Conservation (phyloP, 2,329 filamentous ascomycete genomes). For the Cordyceps militaris region DNA sequence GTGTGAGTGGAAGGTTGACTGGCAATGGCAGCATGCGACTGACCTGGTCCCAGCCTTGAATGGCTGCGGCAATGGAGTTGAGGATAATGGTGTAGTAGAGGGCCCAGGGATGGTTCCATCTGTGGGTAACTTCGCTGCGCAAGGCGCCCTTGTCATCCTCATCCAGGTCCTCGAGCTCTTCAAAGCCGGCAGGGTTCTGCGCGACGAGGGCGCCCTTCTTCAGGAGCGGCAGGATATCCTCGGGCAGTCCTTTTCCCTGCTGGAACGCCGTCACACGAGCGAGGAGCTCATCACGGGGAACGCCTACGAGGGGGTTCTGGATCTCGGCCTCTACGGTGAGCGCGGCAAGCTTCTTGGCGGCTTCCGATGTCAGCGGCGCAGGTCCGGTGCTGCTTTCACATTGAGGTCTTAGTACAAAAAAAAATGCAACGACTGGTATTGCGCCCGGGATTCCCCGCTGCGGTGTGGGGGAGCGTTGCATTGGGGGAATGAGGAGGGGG, state of each 20-base stretch:
- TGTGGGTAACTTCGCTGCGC: slow-evolving; percentile 56
- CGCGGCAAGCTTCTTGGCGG: slow-evolving; percentile 12
- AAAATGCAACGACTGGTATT: background rate
- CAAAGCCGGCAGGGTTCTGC: slow-evolving; percentile 54
- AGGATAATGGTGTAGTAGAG: slow-evolving; percentile 60
- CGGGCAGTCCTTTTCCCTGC: slow-evolving; percentile 35
- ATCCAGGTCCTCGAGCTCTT: slow-evolving; percentile 47
- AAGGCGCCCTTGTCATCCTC: slow-evolving; percentile 48
- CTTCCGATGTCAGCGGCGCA: background rate
- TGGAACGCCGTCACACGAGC: slow-evolving; percentile 49
- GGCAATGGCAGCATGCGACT: slow-evolving; percentile 48
- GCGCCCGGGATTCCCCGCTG: no score
- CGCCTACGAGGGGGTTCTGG: slow-evolving; percentile 42
- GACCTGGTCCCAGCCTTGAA: slow-evolving; percentile 61
- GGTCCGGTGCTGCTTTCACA: background rate
- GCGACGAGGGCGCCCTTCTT: slow-evolving; percentile 67
- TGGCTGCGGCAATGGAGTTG: slow-evolving; percentile 46
- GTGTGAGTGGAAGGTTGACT: background rate
- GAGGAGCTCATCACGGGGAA: slow-evolving; percentile 45
- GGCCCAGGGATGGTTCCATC: slow-evolving; percentile 56
- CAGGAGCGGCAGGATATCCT: slow-evolving; percentile 36
- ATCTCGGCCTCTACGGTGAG: slow-evolving; percentile 25
- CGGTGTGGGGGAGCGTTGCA: background rate
- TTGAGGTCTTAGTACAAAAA: background rate
- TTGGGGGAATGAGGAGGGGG: background rate